Evolutionary conservation across 352 stramenopile genomes (phyloP).

Genomic region (Globisporangium mamillatum): DNA sequence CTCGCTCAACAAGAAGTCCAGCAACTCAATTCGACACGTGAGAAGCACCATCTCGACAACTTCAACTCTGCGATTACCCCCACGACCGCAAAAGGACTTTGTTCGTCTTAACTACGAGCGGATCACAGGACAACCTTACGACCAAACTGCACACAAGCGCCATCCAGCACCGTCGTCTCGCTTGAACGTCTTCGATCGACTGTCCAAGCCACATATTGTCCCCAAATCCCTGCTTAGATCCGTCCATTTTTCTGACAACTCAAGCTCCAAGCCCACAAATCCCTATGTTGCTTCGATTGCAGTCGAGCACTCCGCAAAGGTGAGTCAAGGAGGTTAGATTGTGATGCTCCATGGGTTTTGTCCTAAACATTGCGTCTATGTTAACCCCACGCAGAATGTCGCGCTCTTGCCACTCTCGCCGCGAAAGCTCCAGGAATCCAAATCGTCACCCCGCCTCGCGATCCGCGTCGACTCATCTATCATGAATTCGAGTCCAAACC

Average conservation of each 20-base stretch:
- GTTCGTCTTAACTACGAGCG: slow-evolving; percentile 57
- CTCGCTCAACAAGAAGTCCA: slow-evolving; percentile 6
- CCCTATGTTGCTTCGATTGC: neutral
- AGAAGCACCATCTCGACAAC: slow-evolving; percentile 10
- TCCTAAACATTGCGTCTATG: neutral
- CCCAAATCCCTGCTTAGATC: slow-evolving; percentile 20
- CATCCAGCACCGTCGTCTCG: neutral
- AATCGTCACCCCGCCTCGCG: slow-evolving; percentile 4
- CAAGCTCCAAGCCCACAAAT: neutral
- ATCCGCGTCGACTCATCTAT: slow-evolving; percentile 12
- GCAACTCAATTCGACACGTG: neutral
- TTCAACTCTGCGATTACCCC: slow-evolving; percentile 1
- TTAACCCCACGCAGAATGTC: neutral
- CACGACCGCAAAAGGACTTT: slow-evolving; percentile 43
- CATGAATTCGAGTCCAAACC: slow-evolving; percentile 13
- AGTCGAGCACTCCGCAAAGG: neutral
- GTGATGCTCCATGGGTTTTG: neutral
- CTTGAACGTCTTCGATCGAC: slow-evolving; percentile 43
- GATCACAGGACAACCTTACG: slow-evolving; percentile 33
- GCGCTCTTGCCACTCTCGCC: neutral
- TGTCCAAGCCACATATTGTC: slow-evolving; percentile 24
- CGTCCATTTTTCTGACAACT: neutral
- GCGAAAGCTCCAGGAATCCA: neutral
- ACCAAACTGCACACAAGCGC: neutral
- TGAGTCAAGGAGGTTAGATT: neutral